Percentiles rank a stretch among this genome's conserved stretches.
These are phyloP conservation scores for Setomelanomma holmii DNA, from an alignment of 2,329 filamentous ascomycete genomes.

Conservation along the genomic window DNA sequence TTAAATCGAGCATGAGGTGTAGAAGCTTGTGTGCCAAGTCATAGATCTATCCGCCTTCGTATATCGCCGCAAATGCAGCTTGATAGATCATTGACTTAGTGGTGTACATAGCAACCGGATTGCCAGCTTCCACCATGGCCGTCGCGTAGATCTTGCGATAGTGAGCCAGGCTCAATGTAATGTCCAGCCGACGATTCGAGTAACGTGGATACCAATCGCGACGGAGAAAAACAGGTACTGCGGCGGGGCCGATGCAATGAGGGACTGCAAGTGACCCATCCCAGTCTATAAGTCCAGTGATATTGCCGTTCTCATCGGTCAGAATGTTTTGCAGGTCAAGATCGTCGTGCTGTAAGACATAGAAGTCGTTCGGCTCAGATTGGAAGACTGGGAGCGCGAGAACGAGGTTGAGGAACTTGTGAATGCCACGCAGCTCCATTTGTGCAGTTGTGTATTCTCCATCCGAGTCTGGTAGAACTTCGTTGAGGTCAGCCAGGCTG, in stretches of 20 bases:
- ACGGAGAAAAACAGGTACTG: neutral
- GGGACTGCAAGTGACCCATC: neutral
- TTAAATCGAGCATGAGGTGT: neutral
- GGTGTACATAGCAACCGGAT: constrained; percentile 11
- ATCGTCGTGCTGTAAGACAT: constrained; percentile 19
- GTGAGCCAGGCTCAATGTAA: neutral
- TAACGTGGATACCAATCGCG: neutral
- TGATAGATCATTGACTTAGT: constrained; percentile 12
- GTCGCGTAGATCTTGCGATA: constrained; percentile 17
- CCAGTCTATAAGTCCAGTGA: constrained; percentile 21
- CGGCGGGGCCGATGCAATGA: constrained; percentile 3
- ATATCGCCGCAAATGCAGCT: constrained; percentile 4
- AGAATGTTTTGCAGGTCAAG: constrained; percentile 24
- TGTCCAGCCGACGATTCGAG: neutral
- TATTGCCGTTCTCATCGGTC: constrained; percentile 8
- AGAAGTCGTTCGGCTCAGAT: constrained; percentile 7
- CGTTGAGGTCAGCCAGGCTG: too few species aligned
- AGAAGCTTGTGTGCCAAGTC: neutral
- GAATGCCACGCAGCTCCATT: neutral
- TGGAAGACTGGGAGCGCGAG: constrained; percentile 3
- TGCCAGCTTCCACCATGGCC: constrained; percentile 11
- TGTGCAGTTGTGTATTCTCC: too few species aligned
- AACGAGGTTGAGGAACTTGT: constrained; percentile 5
- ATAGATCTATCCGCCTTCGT: neutral
- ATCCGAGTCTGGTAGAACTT: too few species aligned